Evolutionary conservation across 192 early-diverging fungal species (phyloP).

Genomic region (Chytriomyces sp.): DNA sequence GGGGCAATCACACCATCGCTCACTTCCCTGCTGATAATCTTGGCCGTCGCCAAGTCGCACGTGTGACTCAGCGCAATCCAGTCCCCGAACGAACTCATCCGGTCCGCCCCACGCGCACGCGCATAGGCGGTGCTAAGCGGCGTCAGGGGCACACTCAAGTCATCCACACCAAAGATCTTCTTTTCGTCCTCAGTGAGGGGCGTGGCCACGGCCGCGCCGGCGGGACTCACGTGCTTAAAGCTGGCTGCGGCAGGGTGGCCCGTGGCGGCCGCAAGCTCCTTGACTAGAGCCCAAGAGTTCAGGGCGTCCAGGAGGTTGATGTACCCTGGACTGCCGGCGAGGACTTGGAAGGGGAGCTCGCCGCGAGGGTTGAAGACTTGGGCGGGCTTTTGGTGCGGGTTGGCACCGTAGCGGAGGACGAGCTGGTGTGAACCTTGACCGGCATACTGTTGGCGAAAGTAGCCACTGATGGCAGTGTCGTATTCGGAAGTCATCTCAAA

Average conservation of each 20-base stretch:
- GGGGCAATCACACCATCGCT: slow-evolving; percentile 98
- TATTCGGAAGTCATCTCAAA: slow-evolving; percentile 97
- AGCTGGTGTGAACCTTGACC: slow-evolving; percentile 71
- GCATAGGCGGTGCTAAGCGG: slow-evolving; percentile 93
- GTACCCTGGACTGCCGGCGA: slow-evolving; percentile 94
- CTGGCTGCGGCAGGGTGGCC: slow-evolving; percentile 94
- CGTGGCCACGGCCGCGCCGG: slow-evolving; percentile 92
- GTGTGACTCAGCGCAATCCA: slow-evolving; percentile 92
- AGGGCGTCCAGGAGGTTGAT: slow-evolving; percentile 98
- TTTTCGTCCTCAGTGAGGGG: slow-evolving; percentile 79
- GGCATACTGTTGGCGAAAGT: slow-evolving; percentile 87
- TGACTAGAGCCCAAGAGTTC: slow-evolving; percentile 96
- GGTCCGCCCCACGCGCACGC: slow-evolving; percentile 96
- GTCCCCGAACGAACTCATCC: slow-evolving; percentile 99
- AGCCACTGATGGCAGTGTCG: slow-evolving; percentile 91
- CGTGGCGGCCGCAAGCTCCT: slow-evolving; percentile 86
- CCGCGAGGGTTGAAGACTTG: slow-evolving; percentile 84
- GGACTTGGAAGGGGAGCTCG: slow-evolving; percentile 84
- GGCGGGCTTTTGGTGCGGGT: slow-evolving; percentile 98
- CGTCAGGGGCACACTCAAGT: slow-evolving; percentile 69
- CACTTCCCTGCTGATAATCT: slow-evolving; percentile 94
- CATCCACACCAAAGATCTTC: slow-evolving; percentile 90
- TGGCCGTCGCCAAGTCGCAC: slow-evolving; percentile 90
- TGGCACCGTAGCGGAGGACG: slow-evolving; percentile 93
- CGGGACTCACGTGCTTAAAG: slow-evolving; percentile 99